Base-by-base conservation (phyloP, 1,284 basidiomycete genomes). In the Irpex sp. region DNA sequence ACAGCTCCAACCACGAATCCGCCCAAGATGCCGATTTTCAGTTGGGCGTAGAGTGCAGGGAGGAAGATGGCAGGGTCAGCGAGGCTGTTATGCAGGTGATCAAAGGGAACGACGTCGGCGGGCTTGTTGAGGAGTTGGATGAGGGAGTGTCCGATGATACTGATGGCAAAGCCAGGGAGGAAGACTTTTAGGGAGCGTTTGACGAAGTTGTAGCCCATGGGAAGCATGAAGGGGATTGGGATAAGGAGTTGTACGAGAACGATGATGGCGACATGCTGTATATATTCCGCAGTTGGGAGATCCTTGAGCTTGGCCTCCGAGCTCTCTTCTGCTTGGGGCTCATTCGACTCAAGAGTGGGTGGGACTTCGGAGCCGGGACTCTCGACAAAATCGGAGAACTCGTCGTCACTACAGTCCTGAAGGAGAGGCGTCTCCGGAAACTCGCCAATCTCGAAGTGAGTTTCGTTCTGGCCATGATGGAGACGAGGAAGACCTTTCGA, bases 181-280 rank as follows among this genome's bases (percentile, higher is more conserved):
- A 65, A 60, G n/a, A 65, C 26, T 34, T 65, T 63, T 55, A 65
- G n/a, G 13, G 64, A 51, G 13, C 62, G 64, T 21, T 58, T 62
- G 26, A 52, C 47, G 59, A 61, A 63, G 37, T 49, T 61, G 56
- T 58, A 48, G 26, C 64, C 64, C 58, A 61, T 62, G 4, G 64
- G 64, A 1, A 65, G 17, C 60, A 65, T 63, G 55, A 63, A 61
- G 5, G 64, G 64, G 37, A 65, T 54, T 11, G 62, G 64, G 36
- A 65, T 65, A 38, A 65, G 59, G 19, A 61, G 37, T 34, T 65
- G 64, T 5, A 65, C 62, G 8, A 61, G 21, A 13, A 65, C 34
- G 17, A 65, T 58, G 56, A 65, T 63, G n/a, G 61, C 59, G 49
- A 61, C 62, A 26, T 61, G 54, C 38, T 58, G 64, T 48, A 61